Evolutionary conservation across 805 yeast species (phyloP), one percentile per base, ranked within the genome.

Genomic region (Lipomyces yamadae): DNA sequence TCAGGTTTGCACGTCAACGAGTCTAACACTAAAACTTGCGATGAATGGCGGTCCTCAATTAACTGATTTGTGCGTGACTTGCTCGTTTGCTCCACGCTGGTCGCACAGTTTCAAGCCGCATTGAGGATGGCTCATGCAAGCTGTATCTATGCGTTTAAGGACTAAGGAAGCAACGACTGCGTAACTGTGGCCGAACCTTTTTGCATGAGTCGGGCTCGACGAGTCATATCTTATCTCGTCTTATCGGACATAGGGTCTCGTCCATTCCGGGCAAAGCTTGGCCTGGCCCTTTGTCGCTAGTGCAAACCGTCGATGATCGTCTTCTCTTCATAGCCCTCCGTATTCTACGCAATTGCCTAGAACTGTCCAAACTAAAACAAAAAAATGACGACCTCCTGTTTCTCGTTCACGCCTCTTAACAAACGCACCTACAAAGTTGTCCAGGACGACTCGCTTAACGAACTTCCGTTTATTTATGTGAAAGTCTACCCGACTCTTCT

Each of bases 401-500:
- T 68, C 52, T 42, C 70, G 18, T 68, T 57, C 50, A 57, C 52
- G 32, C 35, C 53, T 39, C 67, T 68, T 29, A 68, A 68, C 55
- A 58, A 45, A 48, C 62, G 63, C 55, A 68, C 71, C 11, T 68
- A 66, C 58, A 67, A 67, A 58, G 57, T 68, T n/a, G 70, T 68
- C n/a, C 71, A 68, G 61, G 65, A 66, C 56, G 71, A 68, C 58
- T 60, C 70, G 42, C 62, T 68, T 24, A 62, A 56, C 32, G 71
- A 68, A 53, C 67, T 68, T 8, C 71, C 71, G 11, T 68, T 68
- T 54, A 68, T 68, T 63, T 68, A 68, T 61, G 67, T 68, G 56
- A 68, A 68, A 58, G 71, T 68, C 10, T 68, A 68, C 55, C 67
- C 66, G 39, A 68, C 69, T 7, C 61, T 68, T 39, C 63, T 68